Conservation (phyloP, 176 grass and related monocot species). For the Oryza australiensis region DNA sequence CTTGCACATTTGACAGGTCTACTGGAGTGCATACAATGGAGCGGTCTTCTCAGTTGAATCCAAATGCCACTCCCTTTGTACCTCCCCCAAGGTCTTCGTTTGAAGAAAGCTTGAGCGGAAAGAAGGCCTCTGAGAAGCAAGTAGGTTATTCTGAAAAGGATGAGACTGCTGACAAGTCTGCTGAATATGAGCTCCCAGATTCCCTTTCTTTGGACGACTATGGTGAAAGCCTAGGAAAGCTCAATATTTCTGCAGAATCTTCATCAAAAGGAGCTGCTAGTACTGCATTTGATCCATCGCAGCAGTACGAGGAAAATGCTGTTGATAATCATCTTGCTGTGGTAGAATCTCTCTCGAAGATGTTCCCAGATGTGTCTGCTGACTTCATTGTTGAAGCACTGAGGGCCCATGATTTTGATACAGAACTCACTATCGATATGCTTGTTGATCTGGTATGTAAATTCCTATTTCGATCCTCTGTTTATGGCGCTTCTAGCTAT, state of each 20-base stretch:
- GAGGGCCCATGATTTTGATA: slow-evolving; percentile 36
- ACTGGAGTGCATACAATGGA: slow-evolving; percentile 7
- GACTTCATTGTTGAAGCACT: slow-evolving; percentile 55
- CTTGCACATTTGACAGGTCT: slow-evolving; percentile 22
- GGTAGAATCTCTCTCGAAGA: slow-evolving; percentile 38
- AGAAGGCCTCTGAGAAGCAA: slow-evolving; percentile 13
- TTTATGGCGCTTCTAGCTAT: not conserved
- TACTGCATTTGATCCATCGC: not conserved
- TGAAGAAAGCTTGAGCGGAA: slow-evolving; percentile 5
- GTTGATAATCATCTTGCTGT: not conserved
- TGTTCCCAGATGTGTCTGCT: slow-evolving; percentile 59
- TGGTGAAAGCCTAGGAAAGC: slow-evolving; percentile 39
- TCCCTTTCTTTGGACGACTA: slow-evolving; percentile 44
- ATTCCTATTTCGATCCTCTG: not conserved
- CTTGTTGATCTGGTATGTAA: slow-evolving; percentile 55
- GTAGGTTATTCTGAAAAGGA: slow-evolving; percentile 24
- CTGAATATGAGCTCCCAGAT: slow-evolving; percentile 46
- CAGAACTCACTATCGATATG: slow-evolving; percentile 41
- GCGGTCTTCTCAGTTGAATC: slow-evolving; percentile 54
- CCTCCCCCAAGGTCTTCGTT: slow-evolving; percentile 28
- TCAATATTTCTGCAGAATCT: slow-evolving; percentile 40
- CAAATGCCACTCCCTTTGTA: slow-evolving; percentile 57
- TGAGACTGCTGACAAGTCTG: slow-evolving; percentile 34
- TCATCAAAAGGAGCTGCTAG: slow-evolving; percentile 28
- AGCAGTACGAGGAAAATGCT: slow-evolving; percentile 3